Evolutionary conservation across 441 rosid species (phyloP).

Genomic region (Syzygium malaccense): DNA sequence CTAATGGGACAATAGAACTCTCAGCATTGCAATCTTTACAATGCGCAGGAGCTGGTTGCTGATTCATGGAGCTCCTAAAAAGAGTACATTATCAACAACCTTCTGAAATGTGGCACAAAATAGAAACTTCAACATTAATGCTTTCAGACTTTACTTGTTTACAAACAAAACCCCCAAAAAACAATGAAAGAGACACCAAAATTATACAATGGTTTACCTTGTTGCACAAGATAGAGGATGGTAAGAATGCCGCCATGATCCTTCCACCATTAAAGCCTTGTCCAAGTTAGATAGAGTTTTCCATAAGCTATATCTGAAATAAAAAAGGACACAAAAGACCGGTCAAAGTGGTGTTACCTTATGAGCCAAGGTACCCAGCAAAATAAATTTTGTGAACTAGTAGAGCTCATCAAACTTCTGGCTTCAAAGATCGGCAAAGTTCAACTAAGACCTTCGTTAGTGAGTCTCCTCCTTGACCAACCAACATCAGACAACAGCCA

Average conservation of each 20-base stretch:
- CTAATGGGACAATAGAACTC: neutral
- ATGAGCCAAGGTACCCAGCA: neutral
- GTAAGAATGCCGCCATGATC: neutral
- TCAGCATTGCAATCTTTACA: neutral
- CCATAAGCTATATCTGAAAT: neutral
- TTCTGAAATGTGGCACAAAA: neutral
- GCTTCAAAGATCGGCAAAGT: neutral
- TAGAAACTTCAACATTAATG: neutral
- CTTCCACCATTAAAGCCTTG: neutral
- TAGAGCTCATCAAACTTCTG: neutral
- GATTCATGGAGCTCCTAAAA: neutral
- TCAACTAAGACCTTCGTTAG: neutral
- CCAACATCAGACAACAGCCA: neutral
- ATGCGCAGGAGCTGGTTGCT: neutral
- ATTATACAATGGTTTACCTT: neutral
- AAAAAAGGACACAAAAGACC: neutral
- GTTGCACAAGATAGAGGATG: neutral
- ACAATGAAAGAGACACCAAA: neutral
- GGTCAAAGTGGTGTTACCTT: neutral
- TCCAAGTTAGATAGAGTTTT: neutral
- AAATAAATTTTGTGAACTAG: neutral
- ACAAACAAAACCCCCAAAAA: neutral
- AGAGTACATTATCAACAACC: neutral
- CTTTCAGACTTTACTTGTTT: neutral
- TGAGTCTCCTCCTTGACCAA: neutral